Base-by-base conservation (phyloP, 1,139 yeast genomes). In the Protomyces lactucae-debilis region DNA sequence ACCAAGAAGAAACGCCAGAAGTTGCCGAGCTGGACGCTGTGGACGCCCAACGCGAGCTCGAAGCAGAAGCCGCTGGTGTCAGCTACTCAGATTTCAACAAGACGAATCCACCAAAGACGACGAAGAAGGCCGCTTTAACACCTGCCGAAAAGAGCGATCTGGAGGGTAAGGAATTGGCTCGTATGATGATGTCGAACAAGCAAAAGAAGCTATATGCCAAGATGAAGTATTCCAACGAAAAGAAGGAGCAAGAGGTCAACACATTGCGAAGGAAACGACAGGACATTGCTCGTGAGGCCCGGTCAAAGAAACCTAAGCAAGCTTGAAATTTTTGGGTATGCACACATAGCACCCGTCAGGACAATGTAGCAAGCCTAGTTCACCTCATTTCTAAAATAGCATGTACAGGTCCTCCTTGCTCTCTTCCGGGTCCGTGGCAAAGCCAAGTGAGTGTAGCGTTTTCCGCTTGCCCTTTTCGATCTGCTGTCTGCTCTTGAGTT, bases 131-230 rank as follows among this genome's bases (percentile, higher is more conserved):
- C 32, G 32, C 48, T 9, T 36, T 54, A 52, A 52, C 65, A 9
- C 56, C 65, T 3, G 61, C 55, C 74, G 79, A 77, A 69, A 72
- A 77, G 66, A 76, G 77, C 67, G 90, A 82, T 69, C 87, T 85
- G 66, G 96, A 88, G 77, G 95, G 87, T 73, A 87, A 88, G 78
- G 95, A 89, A 71, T 82, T 90, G 77, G 88, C 87, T 79, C 87
- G 85, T 83, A 90, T 91, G 75, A 93, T 93, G 99, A 92, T 93
- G 98, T 83, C 95, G 71, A 92, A 91, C 80, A 93, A 92, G 77
- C 96, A 93, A 79, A 88, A 92, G 81, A 90, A 89, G 78, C 82
- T 92, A 71, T 93, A 93, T 81, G 87, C 88, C 80, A 89, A 89
- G 86, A 89, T 93, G 95, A 95, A 90, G 80, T 86, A 90, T 75